Conservation (phyloP, 768 basidiomycete genomes). For the Krasilnikovozyma curviuscula region DNA sequence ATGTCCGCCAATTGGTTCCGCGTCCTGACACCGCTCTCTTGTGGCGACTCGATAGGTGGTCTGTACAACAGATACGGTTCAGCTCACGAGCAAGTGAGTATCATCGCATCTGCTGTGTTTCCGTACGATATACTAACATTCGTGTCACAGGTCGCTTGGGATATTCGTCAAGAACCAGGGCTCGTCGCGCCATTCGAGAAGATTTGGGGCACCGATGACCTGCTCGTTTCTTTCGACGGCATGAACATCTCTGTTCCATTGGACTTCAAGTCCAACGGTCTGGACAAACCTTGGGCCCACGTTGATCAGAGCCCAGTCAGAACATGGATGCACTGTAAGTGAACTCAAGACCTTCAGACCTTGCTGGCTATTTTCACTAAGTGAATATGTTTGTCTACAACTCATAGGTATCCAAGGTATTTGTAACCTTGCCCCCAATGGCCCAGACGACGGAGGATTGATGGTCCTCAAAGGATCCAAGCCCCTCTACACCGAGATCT, state of each 20-base stretch:
- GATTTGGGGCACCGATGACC: constrained; percentile 20
- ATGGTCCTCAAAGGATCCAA: constrained; percentile 26
- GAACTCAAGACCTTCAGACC: not conserved
- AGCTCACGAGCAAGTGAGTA: constrained; percentile 15
- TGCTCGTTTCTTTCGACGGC: constrained; percentile 16
- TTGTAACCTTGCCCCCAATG: constrained; percentile 20
- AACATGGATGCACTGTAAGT: not conserved
- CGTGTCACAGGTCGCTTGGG: constrained; percentile 15
- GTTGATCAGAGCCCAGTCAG: not conserved
- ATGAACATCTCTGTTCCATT: constrained; percentile 6
- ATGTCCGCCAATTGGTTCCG: not conserved
- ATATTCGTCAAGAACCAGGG: constrained; percentile 16
- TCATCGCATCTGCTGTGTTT: too few species aligned
- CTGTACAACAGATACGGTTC: constrained; percentile 14
- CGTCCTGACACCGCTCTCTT: not conserved
- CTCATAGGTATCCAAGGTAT: constrained; percentile 10
- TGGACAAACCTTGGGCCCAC: constrained; percentile 3
- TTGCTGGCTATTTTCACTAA: not conserved
- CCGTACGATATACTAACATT: too few species aligned
- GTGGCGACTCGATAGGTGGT: constrained; percentile 12
- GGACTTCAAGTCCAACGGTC: not conserved
- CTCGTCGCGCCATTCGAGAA: constrained; percentile 18
- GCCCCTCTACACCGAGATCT: constrained; percentile 23
- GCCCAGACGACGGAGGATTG: constrained; percentile 27
- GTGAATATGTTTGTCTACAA: not conserved